Conservation (phyloP, 306 rosid genomes). For the Prunus fruticosa region DNA sequence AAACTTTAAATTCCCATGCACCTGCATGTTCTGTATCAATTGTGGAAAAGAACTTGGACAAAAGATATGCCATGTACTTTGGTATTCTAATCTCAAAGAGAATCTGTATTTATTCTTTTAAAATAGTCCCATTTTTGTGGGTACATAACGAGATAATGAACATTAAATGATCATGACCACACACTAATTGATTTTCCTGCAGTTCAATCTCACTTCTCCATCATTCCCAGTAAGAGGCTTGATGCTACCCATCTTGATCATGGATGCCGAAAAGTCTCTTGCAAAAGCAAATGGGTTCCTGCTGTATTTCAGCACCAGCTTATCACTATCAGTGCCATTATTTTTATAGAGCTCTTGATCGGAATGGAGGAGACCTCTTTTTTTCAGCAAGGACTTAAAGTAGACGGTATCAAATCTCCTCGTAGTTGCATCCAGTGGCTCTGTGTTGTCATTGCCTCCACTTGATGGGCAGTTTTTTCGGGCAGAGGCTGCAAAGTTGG, state of each 20-base stretch:
- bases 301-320: slow-evolving; percentile 20
- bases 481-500: neutral
- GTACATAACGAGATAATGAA: neutral
- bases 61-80: neutral
- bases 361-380: slow-evolving; percentile 33
- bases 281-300: neutral
- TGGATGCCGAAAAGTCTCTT: slow-evolving; percentile 19
- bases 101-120: neutral
- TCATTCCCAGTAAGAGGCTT: slow-evolving; percentile 23
- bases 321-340: slow-evolving; percentile 23
- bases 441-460: slow-evolving; percentile 21
- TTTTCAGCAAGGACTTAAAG: slow-evolving; percentile 15
- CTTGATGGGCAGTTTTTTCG: slow-evolving; percentile 8
- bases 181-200: slow-evolving; percentile 19
- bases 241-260: slow-evolving; percentile 38
- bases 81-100: neutral
- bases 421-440: slow-evolving; percentile 14
- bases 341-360: slow-evolving; percentile 30
- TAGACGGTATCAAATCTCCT: slow-evolving; percentile 27
- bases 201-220: slow-evolving; percentile 30
- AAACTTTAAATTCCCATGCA: neutral
- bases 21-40: neutral
- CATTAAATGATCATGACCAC: neutral
- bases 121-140: neutral
- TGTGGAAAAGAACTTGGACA: neutral